A percentile compares a stretch with the other conserved stretches of the same genome.
Evolutionary conservation across 352 stramenopile species (phyloP).

Genomic region (Globisporangium echinulatum): DNA sequence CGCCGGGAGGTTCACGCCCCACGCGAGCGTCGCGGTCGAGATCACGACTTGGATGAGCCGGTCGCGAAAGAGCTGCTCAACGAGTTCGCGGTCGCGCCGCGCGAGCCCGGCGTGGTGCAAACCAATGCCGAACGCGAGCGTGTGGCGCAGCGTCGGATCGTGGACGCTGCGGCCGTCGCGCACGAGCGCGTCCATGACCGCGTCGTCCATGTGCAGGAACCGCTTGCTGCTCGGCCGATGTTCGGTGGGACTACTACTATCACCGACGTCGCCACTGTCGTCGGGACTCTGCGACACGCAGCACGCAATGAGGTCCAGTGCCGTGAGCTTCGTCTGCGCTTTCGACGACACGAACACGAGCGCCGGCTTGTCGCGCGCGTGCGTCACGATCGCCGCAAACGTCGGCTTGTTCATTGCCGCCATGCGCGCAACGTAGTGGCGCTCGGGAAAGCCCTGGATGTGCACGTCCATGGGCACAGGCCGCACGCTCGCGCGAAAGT

Average conservation of each 20-base stretch:
- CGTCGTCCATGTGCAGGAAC: conserved; percentile 92
- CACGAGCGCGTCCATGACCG: conserved; percentile 81
- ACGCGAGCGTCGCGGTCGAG: conserved; percentile 90
- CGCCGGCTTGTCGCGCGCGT: conserved; percentile 90
- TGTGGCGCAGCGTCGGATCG: conserved; percentile 93
- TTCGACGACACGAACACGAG: conserved; percentile 99
- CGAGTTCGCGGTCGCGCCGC: conserved; percentile 89
- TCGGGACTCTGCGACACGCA: conserved; percentile 53
- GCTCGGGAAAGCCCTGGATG: conserved; percentile 94
- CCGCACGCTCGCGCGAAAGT: conserved; percentile 93
- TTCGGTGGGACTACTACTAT: conserved; percentile 38
- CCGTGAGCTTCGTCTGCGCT: conserved; percentile 95
- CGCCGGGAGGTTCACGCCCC: conserved; percentile 96
- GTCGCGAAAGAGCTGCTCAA: conserved; percentile 95
- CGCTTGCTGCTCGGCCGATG: conserved; percentile 64
- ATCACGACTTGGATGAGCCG: conserved; percentile 96
- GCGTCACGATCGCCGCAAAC: conserved; percentile 95
- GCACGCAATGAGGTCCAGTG: conserved; percentile 96
- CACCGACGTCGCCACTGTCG: conserved; percentile 28
- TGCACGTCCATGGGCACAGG: conserved; percentile 96
- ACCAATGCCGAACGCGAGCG: conserved; percentile 96
- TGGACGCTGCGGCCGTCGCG: conserved; percentile 71
- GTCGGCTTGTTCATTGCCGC: conserved; percentile 99
- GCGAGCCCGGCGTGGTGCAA: conserved; percentile 94
- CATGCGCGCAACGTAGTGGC: conserved; percentile 97